Percentiles rank a stretch among this genome's conserved stretches.
Evolutionary conservation across 2,329 filamentous ascomycete species (phyloP).

Genomic region (Lachnellula cervina): DNA sequence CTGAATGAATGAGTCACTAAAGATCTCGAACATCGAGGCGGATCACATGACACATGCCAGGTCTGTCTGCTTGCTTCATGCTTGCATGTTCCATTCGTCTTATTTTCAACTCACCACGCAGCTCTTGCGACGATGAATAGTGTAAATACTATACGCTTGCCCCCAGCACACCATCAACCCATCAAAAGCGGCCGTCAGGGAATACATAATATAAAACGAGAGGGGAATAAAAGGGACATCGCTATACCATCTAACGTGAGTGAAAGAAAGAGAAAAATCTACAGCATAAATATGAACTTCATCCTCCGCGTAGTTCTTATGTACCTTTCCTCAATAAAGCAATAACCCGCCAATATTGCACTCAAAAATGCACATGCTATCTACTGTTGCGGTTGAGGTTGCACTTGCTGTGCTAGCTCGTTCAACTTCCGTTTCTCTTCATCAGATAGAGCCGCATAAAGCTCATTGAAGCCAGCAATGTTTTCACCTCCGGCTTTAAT

Average conservation of each 20-base stretch:
- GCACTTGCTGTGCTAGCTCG: conserved; percentile 25
- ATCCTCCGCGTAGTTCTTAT: neutral
- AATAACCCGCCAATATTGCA: neutral
- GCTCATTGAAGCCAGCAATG: conserved; percentile 34
- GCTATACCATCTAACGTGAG: neutral
- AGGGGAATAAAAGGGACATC: neutral
- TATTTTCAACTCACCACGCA: conserved; percentile 5
- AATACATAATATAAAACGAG: neutral
- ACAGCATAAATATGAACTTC: neutral
- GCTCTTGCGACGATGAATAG: conserved; percentile 7
- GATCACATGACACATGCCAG: neutral
- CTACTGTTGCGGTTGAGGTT: neutral
- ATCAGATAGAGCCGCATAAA: conserved; percentile 33
- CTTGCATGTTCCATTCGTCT: neutral
- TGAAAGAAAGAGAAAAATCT: neutral
- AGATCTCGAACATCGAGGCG: neutral
- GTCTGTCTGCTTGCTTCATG: neutral
- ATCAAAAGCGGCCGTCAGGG: neutral
- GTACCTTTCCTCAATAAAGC: neutral
- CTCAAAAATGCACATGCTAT: neutral
- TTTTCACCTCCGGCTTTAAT: conserved; percentile 35
- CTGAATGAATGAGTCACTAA: neutral
- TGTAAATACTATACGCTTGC: neutral
- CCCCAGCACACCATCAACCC: neutral
- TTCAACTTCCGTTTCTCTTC: conserved; percentile 45